phyloP scores from a whole-genome alignment of 495 filamentous ascomycete genomes.

The Penicillium mononematosum region DNA sequence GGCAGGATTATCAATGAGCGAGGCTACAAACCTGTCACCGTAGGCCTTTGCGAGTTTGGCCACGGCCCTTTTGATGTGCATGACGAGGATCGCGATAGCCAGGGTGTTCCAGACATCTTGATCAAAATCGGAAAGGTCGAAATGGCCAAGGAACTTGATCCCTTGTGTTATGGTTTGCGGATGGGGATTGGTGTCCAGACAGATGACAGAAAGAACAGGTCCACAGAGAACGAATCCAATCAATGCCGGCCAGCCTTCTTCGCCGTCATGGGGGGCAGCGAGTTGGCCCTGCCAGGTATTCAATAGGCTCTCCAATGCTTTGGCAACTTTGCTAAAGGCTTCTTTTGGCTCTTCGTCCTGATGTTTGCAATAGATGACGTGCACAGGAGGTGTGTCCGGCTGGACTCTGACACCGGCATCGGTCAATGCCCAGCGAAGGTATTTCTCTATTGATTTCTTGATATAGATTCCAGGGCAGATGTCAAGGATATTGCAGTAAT shows the following conservation, averaged over 20 bases:
- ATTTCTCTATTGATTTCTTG: conserved; percentile 34
- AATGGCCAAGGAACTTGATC: conserved; percentile 36
- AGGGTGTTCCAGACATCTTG: conserved; percentile 53
- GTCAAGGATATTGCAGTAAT: conserved; percentile 28
- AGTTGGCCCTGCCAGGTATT: not conserved
- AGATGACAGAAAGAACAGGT: conserved; percentile 43
- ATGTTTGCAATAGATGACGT: conserved; percentile 35
- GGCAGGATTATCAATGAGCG: not conserved
- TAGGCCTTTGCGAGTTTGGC: conserved; percentile 25
- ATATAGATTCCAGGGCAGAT: conserved; percentile 33
- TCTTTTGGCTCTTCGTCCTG: conserved; percentile 29
- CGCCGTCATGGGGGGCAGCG: not conserved
- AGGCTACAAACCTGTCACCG: not conserved
- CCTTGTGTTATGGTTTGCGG: conserved; percentile 9
- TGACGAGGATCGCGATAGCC: conserved; percentile 41
- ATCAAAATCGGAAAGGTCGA: conserved; percentile 38
- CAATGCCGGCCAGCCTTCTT: conserved; percentile 25
- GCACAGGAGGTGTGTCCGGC: conserved; percentile 26
- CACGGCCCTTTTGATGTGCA: conserved; percentile 40
- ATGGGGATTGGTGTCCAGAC: conserved; percentile 34
- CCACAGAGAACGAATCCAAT: conserved; percentile 43
- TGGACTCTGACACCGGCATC: conserved; percentile 34
- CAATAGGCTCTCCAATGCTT: conserved; percentile 31
- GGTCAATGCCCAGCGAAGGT: conserved; percentile 44
- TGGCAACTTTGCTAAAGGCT: conserved; percentile 29